These are phyloP conservation scores for Fusarium brachygibbosum DNA, from an alignment of 2,329 filamentous ascomycete species.

Conservation along the genomic window DNA sequence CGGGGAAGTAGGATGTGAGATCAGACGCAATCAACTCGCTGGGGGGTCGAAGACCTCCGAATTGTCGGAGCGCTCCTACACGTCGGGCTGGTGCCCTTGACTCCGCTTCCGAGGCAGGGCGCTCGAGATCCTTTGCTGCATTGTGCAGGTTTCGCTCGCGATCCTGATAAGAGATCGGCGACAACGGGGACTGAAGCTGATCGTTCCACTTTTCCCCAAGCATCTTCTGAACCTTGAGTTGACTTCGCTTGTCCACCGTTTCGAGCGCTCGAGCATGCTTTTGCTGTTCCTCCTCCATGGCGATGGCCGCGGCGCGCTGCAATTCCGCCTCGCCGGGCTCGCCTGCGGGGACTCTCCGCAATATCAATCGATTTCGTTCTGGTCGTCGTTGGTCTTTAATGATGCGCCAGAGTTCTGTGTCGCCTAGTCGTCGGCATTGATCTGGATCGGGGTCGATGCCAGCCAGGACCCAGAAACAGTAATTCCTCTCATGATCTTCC, in stretches of 20 bases:
- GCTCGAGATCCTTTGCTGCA: constrained; percentile 69
- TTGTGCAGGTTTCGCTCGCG: constrained; percentile 76
- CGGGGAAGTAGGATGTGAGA: constrained; percentile 95
- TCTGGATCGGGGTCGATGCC: constrained; percentile 86
- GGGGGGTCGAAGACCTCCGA: constrained; percentile 91
- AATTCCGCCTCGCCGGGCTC: constrained; percentile 91
- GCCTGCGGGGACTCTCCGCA: constrained; percentile 91
- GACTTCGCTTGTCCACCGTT: constrained; percentile 79
- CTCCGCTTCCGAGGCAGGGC: constrained; percentile 65
- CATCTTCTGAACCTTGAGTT: constrained; percentile 89
- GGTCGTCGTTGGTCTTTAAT: constrained; percentile 88
- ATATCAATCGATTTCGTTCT: constrained; percentile 90
- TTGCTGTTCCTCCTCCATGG: constrained; percentile 85
- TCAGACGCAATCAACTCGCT: constrained; percentile 98
- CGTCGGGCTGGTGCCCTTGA: constrained; percentile 57
- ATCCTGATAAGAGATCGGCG: constrained; percentile 80
- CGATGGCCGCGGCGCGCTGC: constrained; percentile 88
- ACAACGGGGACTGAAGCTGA: constrained; percentile 84
- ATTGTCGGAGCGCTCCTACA: constrained; percentile 76
- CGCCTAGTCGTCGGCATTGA: constrained; percentile 84
- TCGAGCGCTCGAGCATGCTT: constrained; percentile 75
- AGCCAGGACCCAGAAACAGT: constrained; percentile 95
- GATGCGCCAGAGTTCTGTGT: constrained; percentile 90
- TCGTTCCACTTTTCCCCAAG: constrained; percentile 89
- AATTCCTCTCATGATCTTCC: constrained; percentile 92